Evolutionary conservation across 768 basidiomycete species (phyloP), one percentile per base, ranked within the genome.

Genomic region (Rhizopogon vulgaris): DNA sequence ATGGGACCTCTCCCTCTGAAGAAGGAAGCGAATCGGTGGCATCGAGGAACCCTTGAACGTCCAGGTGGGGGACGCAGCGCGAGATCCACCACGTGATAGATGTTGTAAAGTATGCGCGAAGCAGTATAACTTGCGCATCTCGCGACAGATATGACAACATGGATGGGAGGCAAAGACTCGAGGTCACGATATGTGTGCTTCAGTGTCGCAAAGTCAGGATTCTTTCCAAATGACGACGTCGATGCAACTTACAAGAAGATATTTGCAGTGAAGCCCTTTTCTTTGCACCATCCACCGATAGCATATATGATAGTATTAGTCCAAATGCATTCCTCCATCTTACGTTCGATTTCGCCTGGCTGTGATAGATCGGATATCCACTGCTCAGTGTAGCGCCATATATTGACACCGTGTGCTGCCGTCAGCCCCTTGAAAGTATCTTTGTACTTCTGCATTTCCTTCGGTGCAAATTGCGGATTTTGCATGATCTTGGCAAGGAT

Each of bases 251-350:
- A 86, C 84, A 72, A 48, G 70, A 79, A 77, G 64, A 87, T 87
- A 34, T 69, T 58, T 1, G 58, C 37, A 37, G 12, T 41, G 39
- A 57, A 54, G 50, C 86, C 80, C 1, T 75, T 77, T 24, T 74
- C 71, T 62, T 81, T 82, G 37, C 70, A 66, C 71, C 74, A 80
- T 3, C 80, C 84, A 6, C 74, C 77, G 17, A 81, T 68, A 2
- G 74, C 81, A 54, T 82, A 89, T 18, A 83, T 56, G n/a, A 85
- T 51, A 0, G 69, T 68, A 40, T 71, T 74, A 15, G 76, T 65
- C 80, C 84, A 89, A 5, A 69, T 60, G 4, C 90, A 56, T 57
- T 90, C 85, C 56, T 83, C 82, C 24, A 83, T 71, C 63, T 85
- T 87, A 15, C 69, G 63, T n/a, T 73, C 71, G 6, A 82, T 57